Conservation (phyloP, 768 basidiomycete species). For the Termitomyces sp. region DNA sequence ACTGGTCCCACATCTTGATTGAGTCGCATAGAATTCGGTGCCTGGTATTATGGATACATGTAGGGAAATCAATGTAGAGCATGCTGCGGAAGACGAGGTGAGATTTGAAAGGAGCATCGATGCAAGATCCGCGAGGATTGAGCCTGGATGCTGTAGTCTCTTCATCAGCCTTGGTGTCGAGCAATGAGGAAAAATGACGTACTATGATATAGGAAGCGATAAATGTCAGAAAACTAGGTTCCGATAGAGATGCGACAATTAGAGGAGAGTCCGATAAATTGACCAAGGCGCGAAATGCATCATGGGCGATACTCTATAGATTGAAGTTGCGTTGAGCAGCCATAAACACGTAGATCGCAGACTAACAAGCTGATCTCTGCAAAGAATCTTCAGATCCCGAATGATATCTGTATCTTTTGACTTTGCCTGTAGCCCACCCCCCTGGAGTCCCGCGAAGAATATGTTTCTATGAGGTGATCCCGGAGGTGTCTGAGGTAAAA, state of each 20-base stretch:
- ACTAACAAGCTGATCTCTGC: constrained; percentile 81
- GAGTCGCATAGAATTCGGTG: constrained; percentile 62
- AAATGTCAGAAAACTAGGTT: constrained; percentile 73
- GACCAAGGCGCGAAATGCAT: constrained; percentile 91
- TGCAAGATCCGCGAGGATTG: constrained; percentile 90
- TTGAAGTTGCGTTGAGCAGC: constrained; percentile 11
- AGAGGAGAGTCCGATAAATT: constrained; percentile 87
- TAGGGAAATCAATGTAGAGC: constrained; percentile 60
- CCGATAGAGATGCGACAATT: constrained; percentile 64
- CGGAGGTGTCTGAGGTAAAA: constrained; percentile 76
- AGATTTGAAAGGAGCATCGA: constrained; percentile 98
- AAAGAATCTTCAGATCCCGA: constrained; percentile 81
- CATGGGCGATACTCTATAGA: constrained; percentile 81
- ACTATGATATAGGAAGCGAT: constrained; percentile 90
- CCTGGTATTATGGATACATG: constrained; percentile 62
- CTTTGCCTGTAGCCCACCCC: constrained; percentile 52
- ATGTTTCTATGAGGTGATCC: constrained; percentile 70
- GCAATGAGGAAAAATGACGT: constrained; percentile 28
- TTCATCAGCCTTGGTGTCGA: constrained; percentile 4
- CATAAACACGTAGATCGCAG: constrained; percentile 1
- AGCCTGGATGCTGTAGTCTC: constrained; percentile 73
- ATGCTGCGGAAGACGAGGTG: constrained; percentile 69
- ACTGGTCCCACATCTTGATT: constrained; percentile 81
- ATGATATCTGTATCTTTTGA: constrained; percentile 66
- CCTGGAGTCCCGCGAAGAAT: constrained; percentile 64